Conservation (phyloP, 2,329 filamentous ascomycete genomes). For the Neurospora crassa region DNA sequence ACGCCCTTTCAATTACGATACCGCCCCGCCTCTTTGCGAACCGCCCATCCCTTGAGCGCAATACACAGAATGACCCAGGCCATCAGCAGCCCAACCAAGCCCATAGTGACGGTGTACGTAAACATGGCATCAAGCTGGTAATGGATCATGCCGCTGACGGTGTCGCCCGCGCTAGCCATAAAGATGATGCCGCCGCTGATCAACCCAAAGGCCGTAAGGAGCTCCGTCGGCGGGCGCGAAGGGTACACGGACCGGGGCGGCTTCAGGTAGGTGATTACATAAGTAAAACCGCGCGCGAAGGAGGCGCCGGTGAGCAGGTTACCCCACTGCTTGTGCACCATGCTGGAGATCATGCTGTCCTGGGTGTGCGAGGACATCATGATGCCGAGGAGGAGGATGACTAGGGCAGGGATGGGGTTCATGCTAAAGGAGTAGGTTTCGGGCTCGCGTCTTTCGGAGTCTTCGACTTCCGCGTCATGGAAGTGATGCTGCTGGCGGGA, state of each 20-base stretch:
- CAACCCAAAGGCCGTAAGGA: slow-evolving; percentile 79
- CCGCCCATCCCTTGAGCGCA: slow-evolving; percentile 81
- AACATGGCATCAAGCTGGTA: slow-evolving; percentile 85
- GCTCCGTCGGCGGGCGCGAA: slow-evolving; percentile 78
- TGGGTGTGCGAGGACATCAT: slow-evolving; percentile 97
- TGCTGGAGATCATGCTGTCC: slow-evolving; percentile 70
- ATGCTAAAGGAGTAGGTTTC: slow-evolving; percentile 64
- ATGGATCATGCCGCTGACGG: slow-evolving; percentile 64
- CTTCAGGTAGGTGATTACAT: slow-evolving; percentile 67
- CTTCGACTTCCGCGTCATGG: slow-evolving; percentile 31
- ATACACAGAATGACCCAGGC: slow-evolving; percentile 71
- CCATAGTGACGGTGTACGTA: slow-evolving; percentile 81
- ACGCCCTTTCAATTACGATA: not conserved
- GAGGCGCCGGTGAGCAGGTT: slow-evolving; percentile 73
- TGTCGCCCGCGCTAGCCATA: slow-evolving; percentile 78
- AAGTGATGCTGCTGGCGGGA: slow-evolving; percentile 5
- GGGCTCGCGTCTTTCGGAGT: slow-evolving; percentile 47
- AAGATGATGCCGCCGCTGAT: slow-evolving; percentile 84
- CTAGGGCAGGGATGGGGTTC: slow-evolving; percentile 79
- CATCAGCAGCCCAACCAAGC: slow-evolving; percentile 74
- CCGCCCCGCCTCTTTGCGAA: slow-evolving; percentile 31
- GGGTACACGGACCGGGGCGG: slow-evolving; percentile 74
- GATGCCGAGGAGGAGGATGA: slow-evolving; percentile 78
- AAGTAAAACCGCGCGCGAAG: slow-evolving; percentile 68
- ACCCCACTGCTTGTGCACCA: slow-evolving; percentile 94